Percentiles rank a stretch among this genome's conserved stretches.
Evolutionary conservation across 2,329 filamentous ascomycete genomes (phyloP).

Genomic region (Neofusicoccum cordaticola): DNA sequence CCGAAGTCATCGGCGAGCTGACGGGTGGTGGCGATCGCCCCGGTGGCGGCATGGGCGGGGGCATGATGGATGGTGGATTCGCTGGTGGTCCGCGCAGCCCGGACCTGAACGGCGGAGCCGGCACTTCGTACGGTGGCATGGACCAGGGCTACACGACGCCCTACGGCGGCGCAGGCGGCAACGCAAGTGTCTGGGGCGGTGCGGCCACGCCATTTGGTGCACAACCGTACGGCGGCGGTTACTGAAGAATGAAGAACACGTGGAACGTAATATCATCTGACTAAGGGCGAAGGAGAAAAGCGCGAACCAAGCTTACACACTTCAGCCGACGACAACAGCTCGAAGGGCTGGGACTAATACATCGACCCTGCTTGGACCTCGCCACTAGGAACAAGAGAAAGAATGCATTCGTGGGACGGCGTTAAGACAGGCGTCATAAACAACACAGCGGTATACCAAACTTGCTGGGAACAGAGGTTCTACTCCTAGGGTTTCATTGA

Average conservation of each 20-base stretch:
- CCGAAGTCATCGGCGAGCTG: conserved; percentile 67
- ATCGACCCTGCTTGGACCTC: too few species aligned
- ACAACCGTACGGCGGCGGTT: conserved; percentile 10
- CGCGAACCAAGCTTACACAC: neutral
- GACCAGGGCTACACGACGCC: conserved; percentile 67
- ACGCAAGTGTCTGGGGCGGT: conserved; percentile 13
- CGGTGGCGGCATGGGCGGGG: conserved; percentile 42
- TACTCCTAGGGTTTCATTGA: too few species aligned
- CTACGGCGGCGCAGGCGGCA: conserved; percentile 46
- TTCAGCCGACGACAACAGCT: too few species aligned
- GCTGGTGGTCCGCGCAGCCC: conserved; percentile 61
- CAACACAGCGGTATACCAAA: neutral
- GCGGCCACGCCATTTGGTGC: conserved; percentile 16
- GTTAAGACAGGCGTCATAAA: neutral
- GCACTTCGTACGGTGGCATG: conserved; percentile 47
- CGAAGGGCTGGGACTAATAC: too few species aligned
- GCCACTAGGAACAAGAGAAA: neutral
- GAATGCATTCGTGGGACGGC: neutral
- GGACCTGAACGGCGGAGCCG: conserved; percentile 47
- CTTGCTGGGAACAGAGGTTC: neutral
- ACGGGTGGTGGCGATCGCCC: conserved; percentile 44
- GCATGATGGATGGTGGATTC: conserved; percentile 40
- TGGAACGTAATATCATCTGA: neutral
- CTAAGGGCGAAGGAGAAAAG: neutral
- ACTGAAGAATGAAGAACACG: neutral